Base-by-base conservation (phyloP, 2,329 filamentous ascomycete genomes). In the Pseudocercospora crystallina region DNA sequence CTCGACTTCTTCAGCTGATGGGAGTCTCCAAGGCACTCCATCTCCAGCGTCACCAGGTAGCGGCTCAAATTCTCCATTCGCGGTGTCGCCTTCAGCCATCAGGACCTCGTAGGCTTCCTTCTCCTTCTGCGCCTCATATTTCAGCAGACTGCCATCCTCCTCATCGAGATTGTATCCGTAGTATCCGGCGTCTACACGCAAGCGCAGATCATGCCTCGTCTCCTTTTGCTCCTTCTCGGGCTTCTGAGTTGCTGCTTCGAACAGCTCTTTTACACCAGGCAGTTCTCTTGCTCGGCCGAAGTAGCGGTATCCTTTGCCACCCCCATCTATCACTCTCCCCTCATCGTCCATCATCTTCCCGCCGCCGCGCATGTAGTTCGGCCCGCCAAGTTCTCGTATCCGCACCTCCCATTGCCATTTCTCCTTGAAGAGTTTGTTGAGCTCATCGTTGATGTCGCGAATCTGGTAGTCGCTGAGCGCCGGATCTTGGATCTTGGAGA, bases 331-430 rank as follows among this genome's bases (percentile, higher is more conserved):
- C 63, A 81, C 78, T 47, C 73, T 69, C 2, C 79, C 79, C 47
- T 81, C 77, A 60, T 81, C 79, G 67, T 81, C 79, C 59, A 70
- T 68, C 51, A 81, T 68, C 60, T 77, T 71, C 17, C 76, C 66
- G 1, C 77, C 77, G n/a, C 74, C 78, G 29, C 90, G 80, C 87
- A 94, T 95, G 71, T 97, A 99, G 72, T 97, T 97, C 29, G 94
- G 94, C 2, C 94, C 94, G n/a, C 94, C 94, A 17, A 97, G 71
- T 65, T 95, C 95, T 51, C 91, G 82, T 62, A 99, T 96, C 73
- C 96, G 90, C 62, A 94, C 83, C 77, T 99, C 94, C 94, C 94
- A 99, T 81, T 95, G 91, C 80, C 95, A 90, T 74, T 99, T 99
- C 77, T 99, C 94, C 58, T 90, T 85, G 89, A 99, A 96, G 56